A percentile compares a stretch with the other conserved stretches of the same genome.
Evolutionary conservation across 805 yeast genomes (phyloP).

Genomic region (Starmerella apis): DNA sequence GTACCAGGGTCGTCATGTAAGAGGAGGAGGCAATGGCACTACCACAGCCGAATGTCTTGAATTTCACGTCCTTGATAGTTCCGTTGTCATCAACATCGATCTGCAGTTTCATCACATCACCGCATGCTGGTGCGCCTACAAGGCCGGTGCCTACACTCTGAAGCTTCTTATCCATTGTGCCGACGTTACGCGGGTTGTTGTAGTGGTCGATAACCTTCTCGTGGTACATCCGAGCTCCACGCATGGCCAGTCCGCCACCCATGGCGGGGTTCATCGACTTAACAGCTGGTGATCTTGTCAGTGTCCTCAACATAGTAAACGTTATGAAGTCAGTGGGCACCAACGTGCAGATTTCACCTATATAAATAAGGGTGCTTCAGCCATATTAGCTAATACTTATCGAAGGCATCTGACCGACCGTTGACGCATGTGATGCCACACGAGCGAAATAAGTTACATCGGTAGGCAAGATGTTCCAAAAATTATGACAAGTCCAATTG

Average conservation of each 20-base stretch:
- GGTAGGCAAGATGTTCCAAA: neutral
- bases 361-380: neutral
- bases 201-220: constrained; percentile 93
- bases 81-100: constrained; percentile 90
- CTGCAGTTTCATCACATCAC: constrained; percentile 96
- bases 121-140: constrained; percentile 99
- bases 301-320: neutral
- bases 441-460: neutral
- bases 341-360: neutral
- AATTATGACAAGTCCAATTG: too few species aligned
- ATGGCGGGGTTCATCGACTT: neutral
- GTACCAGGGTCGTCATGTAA: constrained; percentile 87
- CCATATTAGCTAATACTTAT: constrained; percentile 3
- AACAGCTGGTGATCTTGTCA: constrained; percentile 2
- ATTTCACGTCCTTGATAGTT: constrained; percentile 84
- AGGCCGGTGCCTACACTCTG: constrained; percentile 86
- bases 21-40: constrained; percentile 94
- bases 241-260: constrained; percentile 1
- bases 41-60: constrained; percentile 99
- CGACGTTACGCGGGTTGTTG: constrained; percentile 93
- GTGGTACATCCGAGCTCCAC: constrained; percentile 42
- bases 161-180: constrained; percentile 71
- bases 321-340: neutral
- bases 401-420: constrained; percentile 3
- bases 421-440: neutral